These are phyloP conservation scores for Globisporangium spinosum DNA, from an alignment of 352 stramenopile genomes.

Conservation along the genomic window DNA sequence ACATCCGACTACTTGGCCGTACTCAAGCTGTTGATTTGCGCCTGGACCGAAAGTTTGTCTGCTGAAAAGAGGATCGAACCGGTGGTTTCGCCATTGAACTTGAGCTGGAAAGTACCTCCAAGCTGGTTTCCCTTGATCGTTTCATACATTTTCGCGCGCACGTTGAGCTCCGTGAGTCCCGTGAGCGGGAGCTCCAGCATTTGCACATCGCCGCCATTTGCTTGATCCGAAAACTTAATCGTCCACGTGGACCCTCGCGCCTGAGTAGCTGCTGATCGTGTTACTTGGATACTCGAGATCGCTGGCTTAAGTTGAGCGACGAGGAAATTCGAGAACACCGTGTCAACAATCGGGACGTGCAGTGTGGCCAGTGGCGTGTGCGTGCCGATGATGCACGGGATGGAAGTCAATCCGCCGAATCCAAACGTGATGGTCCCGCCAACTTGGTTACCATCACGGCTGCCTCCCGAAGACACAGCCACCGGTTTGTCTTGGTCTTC, in stretches of 20 bases:
- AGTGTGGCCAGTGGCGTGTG: conserved; percentile 33
- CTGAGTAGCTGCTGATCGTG: conserved; percentile 56
- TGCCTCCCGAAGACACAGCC: conserved; percentile 52
- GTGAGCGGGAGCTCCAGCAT: conserved; percentile 38
- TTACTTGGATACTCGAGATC: conserved; percentile 49
- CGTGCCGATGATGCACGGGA: conserved; percentile 36
- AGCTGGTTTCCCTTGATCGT: conserved; percentile 86
- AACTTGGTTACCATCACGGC: conserved; percentile 90
- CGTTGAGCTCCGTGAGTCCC: conserved; percentile 32
- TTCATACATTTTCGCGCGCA: conserved; percentile 58
- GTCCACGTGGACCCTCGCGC: conserved; percentile 78
- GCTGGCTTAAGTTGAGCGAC: conserved; percentile 27
- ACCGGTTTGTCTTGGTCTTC: conserved; percentile 44
- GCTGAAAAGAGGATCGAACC: conserved; percentile 87
- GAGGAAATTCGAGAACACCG: conserved; percentile 40
- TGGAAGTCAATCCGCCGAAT: conserved; percentile 36
- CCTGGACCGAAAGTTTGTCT: conserved; percentile 75
- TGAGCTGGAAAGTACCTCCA: conserved; percentile 89
- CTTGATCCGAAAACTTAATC: conserved; percentile 56
- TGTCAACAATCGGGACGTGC: conserved; percentile 30
- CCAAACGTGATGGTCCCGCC: conserved; percentile 70
- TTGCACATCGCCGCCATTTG: conserved; percentile 83
- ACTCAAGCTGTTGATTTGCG: conserved; percentile 89
- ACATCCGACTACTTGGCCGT: conserved; percentile 92
- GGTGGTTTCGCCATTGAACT: conserved; percentile 93